Percentiles rank a stretch among this genome's conserved stretches.
These are phyloP conservation scores for Chloroidium sp. DNA, from an alignment of 163 green algal genomes.

Conservation along the genomic window DNA sequence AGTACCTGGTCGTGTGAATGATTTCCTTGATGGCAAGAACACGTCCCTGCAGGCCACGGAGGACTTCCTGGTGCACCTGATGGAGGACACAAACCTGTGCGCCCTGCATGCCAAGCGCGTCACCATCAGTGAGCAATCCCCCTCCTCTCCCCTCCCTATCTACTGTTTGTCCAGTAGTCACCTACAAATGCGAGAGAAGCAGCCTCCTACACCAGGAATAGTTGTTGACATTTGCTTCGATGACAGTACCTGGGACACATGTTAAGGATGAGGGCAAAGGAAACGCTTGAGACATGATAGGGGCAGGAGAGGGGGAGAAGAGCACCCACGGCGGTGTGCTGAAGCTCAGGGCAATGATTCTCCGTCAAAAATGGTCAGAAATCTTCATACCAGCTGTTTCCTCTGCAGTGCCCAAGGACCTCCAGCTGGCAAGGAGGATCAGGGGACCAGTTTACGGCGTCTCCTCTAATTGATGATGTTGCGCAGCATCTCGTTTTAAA, in stretches of 20 bases:
- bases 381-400: neutral
- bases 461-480: no score
- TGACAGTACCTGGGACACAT: neutral
- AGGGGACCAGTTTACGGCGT: slow-evolving; percentile 48
- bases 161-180: neutral
- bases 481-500: no score
- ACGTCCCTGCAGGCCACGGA: slow-evolving; percentile 44
- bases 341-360: neutral
- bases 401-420: slow-evolving; percentile 60
- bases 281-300: neutral
- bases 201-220: neutral
- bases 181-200: neutral
- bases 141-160: neutral
- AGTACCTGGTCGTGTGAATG: no score
- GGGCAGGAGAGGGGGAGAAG: neutral
- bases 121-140: slow-evolving; percentile 74
- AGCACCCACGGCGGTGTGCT: neutral
- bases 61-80: slow-evolving; percentile 76
- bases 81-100: slow-evolving; percentile 93
- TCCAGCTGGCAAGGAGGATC: slow-evolving; percentile 75
- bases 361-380: neutral
- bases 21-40: no score
- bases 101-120: slow-evolving; percentile 92
- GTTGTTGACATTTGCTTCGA: neutral
- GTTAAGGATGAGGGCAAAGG: neutral